These are phyloP conservation scores for Epichloe typhina DNA, from an alignment of 2,329 filamentous ascomycete species.

Conservation along the genomic window DNA sequence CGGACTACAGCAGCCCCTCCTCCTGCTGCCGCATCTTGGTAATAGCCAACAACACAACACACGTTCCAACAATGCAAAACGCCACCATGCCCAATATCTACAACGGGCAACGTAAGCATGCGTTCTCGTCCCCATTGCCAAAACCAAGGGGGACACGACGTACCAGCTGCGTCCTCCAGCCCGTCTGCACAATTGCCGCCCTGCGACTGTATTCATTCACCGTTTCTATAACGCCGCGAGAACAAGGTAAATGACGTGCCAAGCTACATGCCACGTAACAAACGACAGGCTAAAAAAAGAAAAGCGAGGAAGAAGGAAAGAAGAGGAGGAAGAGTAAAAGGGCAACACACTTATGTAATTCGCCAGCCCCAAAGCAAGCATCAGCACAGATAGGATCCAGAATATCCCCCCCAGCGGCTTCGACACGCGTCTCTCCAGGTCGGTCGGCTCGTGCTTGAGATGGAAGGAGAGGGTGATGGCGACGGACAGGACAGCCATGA, in stretches of 20 bases:
- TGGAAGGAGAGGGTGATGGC: constrained; percentile 93
- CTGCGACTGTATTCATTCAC: constrained; percentile 69
- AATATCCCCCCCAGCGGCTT: constrained; percentile 78
- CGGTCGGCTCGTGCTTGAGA: constrained; percentile 57
- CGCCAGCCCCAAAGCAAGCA: constrained; percentile 60
- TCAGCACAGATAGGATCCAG: constrained; percentile 70
- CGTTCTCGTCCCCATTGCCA: background rate
- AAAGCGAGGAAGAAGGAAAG: too few relatives aligned
- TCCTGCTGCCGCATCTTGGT: constrained; percentile 13
- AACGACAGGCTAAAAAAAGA: background rate
- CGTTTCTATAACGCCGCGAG: constrained; percentile 31
- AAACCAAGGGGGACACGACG: constrained; percentile 17
- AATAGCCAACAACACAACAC: constrained; percentile 46
- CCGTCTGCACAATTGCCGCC: constrained; percentile 77
- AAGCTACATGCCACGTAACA: background rate
- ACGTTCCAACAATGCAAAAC: constrained; percentile 50
- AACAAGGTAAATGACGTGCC: background rate
- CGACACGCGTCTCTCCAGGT: constrained; percentile 62
- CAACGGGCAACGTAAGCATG: too few relatives aligned
- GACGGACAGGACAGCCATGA: constrained; percentile 79
- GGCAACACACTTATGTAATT: constrained; percentile 60
- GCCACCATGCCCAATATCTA: constrained; percentile 51
- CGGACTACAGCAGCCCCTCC: too few relatives aligned
- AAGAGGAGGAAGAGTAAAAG: background rate
- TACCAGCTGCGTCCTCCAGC: constrained; percentile 83